A percentile compares a stretch with the other conserved stretches of the same genome.
These are phyloP conservation scores for Chloranthus sessilifolius DNA, from an alignment of 164 flowering plant species.

Conservation along the genomic window DNA sequence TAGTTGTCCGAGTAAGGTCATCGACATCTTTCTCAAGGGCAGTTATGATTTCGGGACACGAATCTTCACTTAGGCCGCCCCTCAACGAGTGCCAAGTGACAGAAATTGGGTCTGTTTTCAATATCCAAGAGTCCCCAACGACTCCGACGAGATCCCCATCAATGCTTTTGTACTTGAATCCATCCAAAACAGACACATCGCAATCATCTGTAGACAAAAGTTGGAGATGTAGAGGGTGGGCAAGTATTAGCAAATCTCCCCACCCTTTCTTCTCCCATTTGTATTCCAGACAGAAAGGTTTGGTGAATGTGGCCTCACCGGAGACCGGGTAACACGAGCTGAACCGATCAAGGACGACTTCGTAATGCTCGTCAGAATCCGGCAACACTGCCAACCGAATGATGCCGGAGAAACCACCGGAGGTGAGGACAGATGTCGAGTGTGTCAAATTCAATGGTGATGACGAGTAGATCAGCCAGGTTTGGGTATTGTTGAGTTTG, in stretches of 20 bases:
- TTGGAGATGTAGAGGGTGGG: conserved; percentile 73
- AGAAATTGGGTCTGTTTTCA: conserved; percentile 51
- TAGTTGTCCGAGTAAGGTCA: conserved; percentile 32
- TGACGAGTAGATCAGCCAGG: conserved; percentile 77
- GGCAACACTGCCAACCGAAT: conserved; percentile 67
- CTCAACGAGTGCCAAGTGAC: conserved; percentile 81
- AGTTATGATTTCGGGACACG: conserved; percentile 38
- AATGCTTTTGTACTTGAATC: conserved; percentile 67
- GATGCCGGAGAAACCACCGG: conserved; percentile 50
- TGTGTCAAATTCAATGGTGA: conserved; percentile 43
- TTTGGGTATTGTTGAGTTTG: conserved; percentile 66
- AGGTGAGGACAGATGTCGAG: conserved; percentile 32
- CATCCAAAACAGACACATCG: conserved; percentile 36
- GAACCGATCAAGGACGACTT: conserved; percentile 59
- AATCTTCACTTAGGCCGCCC: conserved; percentile 43
- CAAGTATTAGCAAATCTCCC: conserved; percentile 81
- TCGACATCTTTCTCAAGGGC: conserved; percentile 61
- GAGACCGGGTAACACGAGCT: conserved; percentile 71
- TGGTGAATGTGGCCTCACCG: conserved; percentile 52
- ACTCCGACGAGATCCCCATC: conserved; percentile 97
- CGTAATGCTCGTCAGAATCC: conserved; percentile 25
- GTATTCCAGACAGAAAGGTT: conserved; percentile 65
- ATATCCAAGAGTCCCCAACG: conserved; percentile 73
- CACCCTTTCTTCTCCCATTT: conserved; percentile 81
- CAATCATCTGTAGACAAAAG: conserved; percentile 34